Percentiles rank a stretch among this genome's conserved stretches.
Conservation (phyloP, 768 basidiomycete genomes). For the Leccinum sublutescens region DNA sequence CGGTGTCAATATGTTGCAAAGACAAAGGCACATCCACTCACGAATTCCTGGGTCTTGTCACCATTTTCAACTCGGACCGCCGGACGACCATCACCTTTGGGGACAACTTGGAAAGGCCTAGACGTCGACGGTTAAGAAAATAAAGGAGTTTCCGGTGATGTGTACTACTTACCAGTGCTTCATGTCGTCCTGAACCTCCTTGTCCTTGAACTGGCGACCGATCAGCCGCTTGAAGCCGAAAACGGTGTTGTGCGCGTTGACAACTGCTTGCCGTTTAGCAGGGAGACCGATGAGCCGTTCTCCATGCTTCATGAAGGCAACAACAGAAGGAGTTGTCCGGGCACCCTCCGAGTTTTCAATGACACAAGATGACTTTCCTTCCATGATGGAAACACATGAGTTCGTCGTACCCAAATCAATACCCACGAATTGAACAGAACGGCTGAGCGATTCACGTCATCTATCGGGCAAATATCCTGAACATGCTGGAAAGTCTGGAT, state of each 20-base stretch:
- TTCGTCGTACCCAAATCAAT: too few species aligned
- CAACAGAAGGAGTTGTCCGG: conserved; percentile 96
- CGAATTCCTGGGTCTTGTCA: conserved; percentile 78
- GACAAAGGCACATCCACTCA: conserved; percentile 40
- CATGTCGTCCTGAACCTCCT: conserved; percentile 91
- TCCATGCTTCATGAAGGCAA: conserved; percentile 98
- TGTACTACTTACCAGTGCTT: conserved; percentile 68
- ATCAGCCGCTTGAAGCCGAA: conserved; percentile 94
- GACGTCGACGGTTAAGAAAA: neutral
- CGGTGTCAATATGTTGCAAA: conserved; percentile 14
- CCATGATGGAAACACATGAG: conserved; percentile 93
- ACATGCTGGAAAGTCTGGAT: too few species aligned
- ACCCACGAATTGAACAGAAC: too few species aligned
- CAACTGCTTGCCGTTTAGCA: conserved; percentile 95
- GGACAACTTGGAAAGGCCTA: conserved; percentile 81
- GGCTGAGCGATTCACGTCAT: too few species aligned
- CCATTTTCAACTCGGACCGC: conserved; percentile 83
- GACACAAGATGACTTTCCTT: conserved; percentile 91
- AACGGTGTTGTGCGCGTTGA: conserved; percentile 92
- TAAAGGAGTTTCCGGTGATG: neutral
- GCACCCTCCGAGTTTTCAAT: conserved; percentile 98
- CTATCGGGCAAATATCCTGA: too few species aligned
- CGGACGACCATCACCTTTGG: conserved; percentile 73
- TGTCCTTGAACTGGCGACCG: conserved; percentile 89
- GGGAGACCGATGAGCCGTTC: conserved; percentile 96